Evolutionary conservation across 2,329 filamentous ascomycete genomes (phyloP).

Genomic region (Aspergillus aculeatus): DNA sequence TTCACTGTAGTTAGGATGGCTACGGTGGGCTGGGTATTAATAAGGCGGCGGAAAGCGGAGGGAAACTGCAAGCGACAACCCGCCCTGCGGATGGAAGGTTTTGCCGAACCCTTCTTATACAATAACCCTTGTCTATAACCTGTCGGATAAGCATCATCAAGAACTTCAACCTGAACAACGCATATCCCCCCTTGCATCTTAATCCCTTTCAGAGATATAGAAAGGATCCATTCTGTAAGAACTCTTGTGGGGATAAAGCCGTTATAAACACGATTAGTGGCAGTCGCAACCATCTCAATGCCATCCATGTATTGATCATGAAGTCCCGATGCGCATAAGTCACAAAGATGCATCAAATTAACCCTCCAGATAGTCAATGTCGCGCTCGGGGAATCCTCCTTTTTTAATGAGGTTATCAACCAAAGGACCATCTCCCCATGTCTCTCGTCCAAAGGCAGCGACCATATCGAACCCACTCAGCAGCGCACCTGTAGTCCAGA

Average conservation of each 20-base stretch:
- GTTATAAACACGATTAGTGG: no score
- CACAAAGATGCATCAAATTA: background rate
- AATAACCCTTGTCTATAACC: background rate
- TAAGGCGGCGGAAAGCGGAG: background rate
- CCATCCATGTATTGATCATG: no score
- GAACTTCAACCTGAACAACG: background rate
- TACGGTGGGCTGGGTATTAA: background rate
- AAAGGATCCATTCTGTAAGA: no score
- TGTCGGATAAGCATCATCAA: background rate
- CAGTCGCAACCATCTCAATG: no score
- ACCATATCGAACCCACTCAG: constrained; percentile 6
- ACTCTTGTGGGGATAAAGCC: no score
- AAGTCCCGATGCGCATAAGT: no score
- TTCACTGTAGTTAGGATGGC: background rate
- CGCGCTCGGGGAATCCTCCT: background rate
- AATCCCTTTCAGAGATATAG: no score
- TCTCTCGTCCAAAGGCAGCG: background rate
- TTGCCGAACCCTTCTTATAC: background rate
- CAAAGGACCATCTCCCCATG: background rate
- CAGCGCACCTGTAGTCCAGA: constrained; percentile 7
- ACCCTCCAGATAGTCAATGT: background rate
- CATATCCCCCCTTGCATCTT: no score
- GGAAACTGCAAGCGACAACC: background rate
- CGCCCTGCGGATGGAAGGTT: constrained; percentile 1
- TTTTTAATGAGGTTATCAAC: background rate